These are phyloP conservation scores for Chlorella sp. DNA, from an alignment of 139 green algal genomes.

Conservation along the genomic window DNA sequence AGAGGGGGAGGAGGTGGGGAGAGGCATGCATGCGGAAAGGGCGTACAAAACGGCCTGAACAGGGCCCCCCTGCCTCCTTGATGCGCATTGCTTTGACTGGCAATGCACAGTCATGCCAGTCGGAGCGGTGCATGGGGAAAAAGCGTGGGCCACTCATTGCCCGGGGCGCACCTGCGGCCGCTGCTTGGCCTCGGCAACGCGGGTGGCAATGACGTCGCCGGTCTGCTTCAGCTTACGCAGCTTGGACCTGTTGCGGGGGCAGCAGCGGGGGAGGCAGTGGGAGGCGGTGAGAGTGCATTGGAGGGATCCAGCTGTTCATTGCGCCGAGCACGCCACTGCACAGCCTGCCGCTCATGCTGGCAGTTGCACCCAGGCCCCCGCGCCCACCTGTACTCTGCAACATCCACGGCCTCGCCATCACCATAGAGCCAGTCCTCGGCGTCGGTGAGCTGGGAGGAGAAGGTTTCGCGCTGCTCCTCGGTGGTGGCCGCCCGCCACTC, in stretches of 20 bases:
- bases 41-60: no score
- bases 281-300: background rate
- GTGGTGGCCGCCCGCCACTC: slow-evolving; percentile 73
- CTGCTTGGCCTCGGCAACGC: slow-evolving; percentile 51
- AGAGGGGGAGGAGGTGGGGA: no score
- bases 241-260: slow-evolving; percentile 29
- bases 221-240: slow-evolving; percentile 58
- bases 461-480: slow-evolving; percentile 68
- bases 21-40: no score
- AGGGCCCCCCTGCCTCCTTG: no score
- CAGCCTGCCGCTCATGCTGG: no score
- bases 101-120: no score
- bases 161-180: slow-evolving; percentile 47
- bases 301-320: background rate
- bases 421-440: slow-evolving; percentile 97
- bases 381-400: slow-evolving; percentile 37
- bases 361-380: no score
- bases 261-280: background rate
- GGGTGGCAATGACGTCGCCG: slow-evolving; percentile 58
- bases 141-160: no score
- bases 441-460: slow-evolving; percentile 65
- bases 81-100: no score
- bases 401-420: slow-evolving; percentile 72
- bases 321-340: no score
- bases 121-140: no score